phyloP scores from a whole-genome alignment of 1,284 basidiomycete species.

The Abortiporus biennis region DNA sequence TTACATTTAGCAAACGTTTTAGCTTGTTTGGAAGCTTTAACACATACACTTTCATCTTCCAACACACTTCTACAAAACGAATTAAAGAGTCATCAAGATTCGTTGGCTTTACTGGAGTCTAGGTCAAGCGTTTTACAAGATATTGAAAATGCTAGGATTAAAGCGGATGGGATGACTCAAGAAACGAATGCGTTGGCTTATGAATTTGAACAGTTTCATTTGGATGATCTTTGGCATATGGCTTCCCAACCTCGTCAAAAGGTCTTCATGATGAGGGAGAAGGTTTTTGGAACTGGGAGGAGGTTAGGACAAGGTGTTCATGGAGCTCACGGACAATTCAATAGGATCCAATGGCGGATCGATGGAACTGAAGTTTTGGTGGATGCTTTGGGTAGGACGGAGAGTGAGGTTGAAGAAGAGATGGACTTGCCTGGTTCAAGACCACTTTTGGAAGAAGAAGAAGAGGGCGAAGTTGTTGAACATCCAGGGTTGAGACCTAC shows the following conservation, averaged over 20 bases:
- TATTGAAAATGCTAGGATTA: conserved; percentile 42
- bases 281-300: conserved; percentile 46
- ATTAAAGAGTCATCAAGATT: conserved; percentile 42
- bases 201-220: conserved; percentile 61
- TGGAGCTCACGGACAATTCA: conserved; percentile 52
- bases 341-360: conserved; percentile 62
- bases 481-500: conserved; percentile 59
- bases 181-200: conserved; percentile 65
- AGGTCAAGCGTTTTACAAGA: conserved; percentile 40
- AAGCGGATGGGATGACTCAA: conserved; percentile 48
- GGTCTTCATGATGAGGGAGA: conserved; percentile 51
- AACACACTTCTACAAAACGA: conserved; percentile 51
- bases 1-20: conserved; percentile 42
- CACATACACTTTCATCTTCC: conserved; percentile 42
- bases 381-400: conserved; percentile 62
- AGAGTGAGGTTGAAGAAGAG: conserved; percentile 73
- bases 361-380: conserved; percentile 57
- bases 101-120: conserved; percentile 39
- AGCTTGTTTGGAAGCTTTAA: conserved; percentile 43
- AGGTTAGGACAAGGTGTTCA: conserved; percentile 34
- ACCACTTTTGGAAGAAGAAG: conserved; percentile 30
- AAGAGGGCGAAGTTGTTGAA: conserved; percentile 47
- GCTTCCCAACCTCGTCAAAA: conserved; percentile 56
- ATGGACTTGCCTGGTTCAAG: conserved; percentile 34
- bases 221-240: conserved; percentile 59